These are phyloP conservation scores for Rhizophagus prolifer DNA, from an alignment of 192 early-diverging fungal genomes.

Conservation along the genomic window DNA sequence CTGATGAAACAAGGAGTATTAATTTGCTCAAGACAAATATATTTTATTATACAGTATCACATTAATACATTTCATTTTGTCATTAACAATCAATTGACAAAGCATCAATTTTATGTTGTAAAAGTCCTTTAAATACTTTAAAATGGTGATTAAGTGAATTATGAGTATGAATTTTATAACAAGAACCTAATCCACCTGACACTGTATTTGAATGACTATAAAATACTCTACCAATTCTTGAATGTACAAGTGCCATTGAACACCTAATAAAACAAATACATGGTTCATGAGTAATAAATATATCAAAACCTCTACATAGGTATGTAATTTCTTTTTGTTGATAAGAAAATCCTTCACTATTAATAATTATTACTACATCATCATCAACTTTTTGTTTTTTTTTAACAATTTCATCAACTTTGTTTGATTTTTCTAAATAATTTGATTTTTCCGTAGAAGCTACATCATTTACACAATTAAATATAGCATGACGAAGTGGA, in stretches of 20 bases:
- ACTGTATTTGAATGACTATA: constrained; percentile 51
- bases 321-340: constrained; percentile 46
- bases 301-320: constrained; percentile 79
- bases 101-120: constrained; percentile 10
- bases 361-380: neutral
- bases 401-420: neutral
- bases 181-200: constrained; percentile 56
- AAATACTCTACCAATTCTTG: constrained; percentile 85
- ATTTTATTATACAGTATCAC: too few relatives aligned
- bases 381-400: constrained; percentile 31
- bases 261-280: constrained; percentile 68
- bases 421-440: neutral
- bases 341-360: neutral
- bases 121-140: constrained; percentile 39
- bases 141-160: constrained; percentile 76
- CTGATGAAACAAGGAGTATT: too few relatives aligned
- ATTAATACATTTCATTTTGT: too few relatives aligned
- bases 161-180: constrained; percentile 70
- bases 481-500: constrained; percentile 76
- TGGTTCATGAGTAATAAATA: constrained; percentile 81
- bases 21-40: too few relatives aligned
- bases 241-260: constrained; percentile 92
- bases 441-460: constrained; percentile 54
- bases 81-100: constrained; percentile 27
- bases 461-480: constrained; percentile 73